Conservation (phyloP, 805 yeast genomes). For the Torulaspora gathmanii region DNA sequence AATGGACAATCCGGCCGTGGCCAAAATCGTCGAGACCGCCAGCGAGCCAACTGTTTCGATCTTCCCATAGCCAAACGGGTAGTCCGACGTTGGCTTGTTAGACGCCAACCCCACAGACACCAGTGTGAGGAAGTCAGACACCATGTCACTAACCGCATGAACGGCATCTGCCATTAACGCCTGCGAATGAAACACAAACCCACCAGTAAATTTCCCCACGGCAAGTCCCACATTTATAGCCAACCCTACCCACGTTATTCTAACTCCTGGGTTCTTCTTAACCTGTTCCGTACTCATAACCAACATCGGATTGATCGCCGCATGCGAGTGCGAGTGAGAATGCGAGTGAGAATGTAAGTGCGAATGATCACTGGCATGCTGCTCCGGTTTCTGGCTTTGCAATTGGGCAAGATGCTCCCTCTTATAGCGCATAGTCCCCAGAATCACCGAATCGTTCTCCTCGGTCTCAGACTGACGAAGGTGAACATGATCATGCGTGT, state of each 20-base stretch:
- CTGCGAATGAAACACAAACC: constrained; percentile 88
- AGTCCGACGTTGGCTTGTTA: constrained; percentile 51
- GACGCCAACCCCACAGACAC: constrained; percentile 78
- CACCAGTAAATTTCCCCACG: constrained; percentile 79
- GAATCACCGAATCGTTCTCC: constrained; percentile 37
- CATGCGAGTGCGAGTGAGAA: constrained; percentile 37
- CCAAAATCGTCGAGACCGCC: constrained; percentile 75
- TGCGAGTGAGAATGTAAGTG: constrained; percentile 20
- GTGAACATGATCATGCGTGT: constrained; percentile 39
- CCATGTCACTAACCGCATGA: constrained; percentile 85
- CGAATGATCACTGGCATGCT: neutral
- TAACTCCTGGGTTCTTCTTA: constrained; percentile 72
- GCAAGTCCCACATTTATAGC: constrained; percentile 84
- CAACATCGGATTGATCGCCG: constrained; percentile 33
- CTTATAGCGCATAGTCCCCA: constrained; percentile 34
- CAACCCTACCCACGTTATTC: constrained; percentile 90
- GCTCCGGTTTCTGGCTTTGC: constrained; percentile 1
- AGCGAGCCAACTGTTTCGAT: constrained; percentile 89
- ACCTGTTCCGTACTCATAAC: constrained; percentile 42
- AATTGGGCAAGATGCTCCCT: constrained; percentile 7
- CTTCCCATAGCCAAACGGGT: constrained; percentile 89
- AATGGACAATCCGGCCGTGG: constrained; percentile 84
- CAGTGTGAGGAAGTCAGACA: constrained; percentile 83
- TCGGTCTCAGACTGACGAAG: constrained; percentile 42
- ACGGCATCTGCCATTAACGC: constrained; percentile 91